Conservation (phyloP, 768 basidiomycete genomes). For the Russula foetens region DNA sequence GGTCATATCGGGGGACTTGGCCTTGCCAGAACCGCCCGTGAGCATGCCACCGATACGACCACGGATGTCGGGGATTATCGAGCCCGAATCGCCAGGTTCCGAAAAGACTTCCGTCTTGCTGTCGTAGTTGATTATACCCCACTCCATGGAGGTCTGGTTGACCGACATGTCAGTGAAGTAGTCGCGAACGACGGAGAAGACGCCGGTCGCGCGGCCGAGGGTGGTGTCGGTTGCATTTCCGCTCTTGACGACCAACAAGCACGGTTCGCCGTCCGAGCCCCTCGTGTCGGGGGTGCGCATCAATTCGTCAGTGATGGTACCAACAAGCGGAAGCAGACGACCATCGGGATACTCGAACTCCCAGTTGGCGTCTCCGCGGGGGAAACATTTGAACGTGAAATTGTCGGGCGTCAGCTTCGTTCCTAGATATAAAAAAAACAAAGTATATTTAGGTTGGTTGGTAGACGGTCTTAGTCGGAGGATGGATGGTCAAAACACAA, state of each 20-base stretch:
- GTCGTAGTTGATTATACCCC: slow-evolving; percentile 26
- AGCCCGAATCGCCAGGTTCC: slow-evolving; percentile 32
- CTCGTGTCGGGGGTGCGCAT: slow-evolving; percentile 27
- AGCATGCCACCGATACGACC: slow-evolving; percentile 32
- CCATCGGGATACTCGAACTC: slow-evolving; percentile 28
- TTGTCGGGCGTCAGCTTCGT: slow-evolving; percentile 17
- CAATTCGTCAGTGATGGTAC: slow-evolving; percentile 27
- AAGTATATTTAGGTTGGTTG: slow-evolving; percentile 16
- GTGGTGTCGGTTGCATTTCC: slow-evolving; percentile 31
- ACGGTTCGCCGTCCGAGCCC: slow-evolving; percentile 26
- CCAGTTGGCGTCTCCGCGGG: slow-evolving; percentile 20
- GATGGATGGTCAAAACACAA: slow-evolving; percentile 26
- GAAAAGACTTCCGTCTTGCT: slow-evolving; percentile 28
- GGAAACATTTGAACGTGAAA: slow-evolving; percentile 22
- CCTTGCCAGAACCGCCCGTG: slow-evolving; percentile 28
- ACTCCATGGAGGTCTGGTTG: slow-evolving; percentile 26
- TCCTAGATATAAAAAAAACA: slow-evolving; percentile 19
- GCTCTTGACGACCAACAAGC: slow-evolving; percentile 31
- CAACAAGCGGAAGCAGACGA: slow-evolving; percentile 27
- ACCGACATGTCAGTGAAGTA: slow-evolving; percentile 22
- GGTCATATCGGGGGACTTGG: slow-evolving; percentile 22
- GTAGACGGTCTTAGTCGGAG: slow-evolving; percentile 22
- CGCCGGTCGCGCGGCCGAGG: slow-evolving; percentile 29
- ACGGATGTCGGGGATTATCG: slow-evolving; percentile 26
- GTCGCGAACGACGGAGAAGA: slow-evolving; percentile 29